Conservation (phyloP, 768 basidiomycete genomes). For the Tricholomella constricta region DNA sequence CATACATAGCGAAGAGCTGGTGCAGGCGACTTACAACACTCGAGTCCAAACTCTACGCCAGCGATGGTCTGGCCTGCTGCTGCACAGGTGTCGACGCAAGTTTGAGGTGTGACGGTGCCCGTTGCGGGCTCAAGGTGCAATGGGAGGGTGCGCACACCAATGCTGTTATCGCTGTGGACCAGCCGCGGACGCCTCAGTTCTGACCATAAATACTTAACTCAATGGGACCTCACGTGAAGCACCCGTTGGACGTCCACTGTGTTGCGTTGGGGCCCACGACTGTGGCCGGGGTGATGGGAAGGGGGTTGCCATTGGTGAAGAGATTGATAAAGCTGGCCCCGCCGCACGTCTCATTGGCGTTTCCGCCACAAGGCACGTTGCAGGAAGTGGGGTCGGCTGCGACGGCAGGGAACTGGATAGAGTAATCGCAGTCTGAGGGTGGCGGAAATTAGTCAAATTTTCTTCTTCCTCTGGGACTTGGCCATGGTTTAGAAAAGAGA, state of each 20-base stretch:
- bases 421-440: slow-evolving; percentile 8
- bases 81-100: slow-evolving; percentile 4
- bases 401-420: slow-evolving; percentile 11
- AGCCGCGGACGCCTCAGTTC: too few relatives aligned
- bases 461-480: too few relatives aligned
- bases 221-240: slow-evolving; percentile 1
- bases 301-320: slow-evolving; percentile 7
- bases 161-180: slow-evolving; percentile 10
- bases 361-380: slow-evolving; percentile 9
- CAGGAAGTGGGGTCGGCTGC: slow-evolving; percentile 2
- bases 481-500: background rate
- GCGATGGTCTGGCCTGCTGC: background rate
- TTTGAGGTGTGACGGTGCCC: slow-evolving; percentile 6
- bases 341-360: slow-evolving; percentile 10
- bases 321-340: slow-evolving; percentile 11
- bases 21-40: slow-evolving; percentile 7
- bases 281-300: slow-evolving; percentile 3
- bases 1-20: background rate
- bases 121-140: slow-evolving; percentile 7
- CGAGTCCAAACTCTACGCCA: slow-evolving; percentile 3
- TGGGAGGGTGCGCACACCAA: slow-evolving; percentile 4
- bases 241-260: slow-evolving; percentile 1
- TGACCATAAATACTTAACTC: too few relatives aligned
- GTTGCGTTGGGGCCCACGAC: background rate
- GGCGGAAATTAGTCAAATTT: background rate